Conservation (phyloP, 179 eudicot species). For the Beta macrorhiza region DNA sequence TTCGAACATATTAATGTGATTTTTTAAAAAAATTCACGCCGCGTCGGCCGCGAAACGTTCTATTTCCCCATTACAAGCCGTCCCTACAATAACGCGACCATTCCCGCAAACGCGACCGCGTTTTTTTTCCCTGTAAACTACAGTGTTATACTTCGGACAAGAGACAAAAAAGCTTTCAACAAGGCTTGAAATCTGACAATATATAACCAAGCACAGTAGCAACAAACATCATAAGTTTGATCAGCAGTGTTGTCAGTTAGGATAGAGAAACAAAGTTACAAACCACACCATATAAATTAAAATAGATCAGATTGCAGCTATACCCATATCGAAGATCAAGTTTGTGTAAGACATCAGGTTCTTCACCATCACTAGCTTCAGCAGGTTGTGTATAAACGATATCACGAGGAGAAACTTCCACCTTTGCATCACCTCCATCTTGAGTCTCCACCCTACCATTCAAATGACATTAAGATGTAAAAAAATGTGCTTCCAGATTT, state of each 20-base stretch:
- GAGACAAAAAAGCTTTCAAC: conserved; percentile 5
- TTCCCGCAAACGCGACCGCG: too few relatives aligned
- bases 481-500: not conserved
- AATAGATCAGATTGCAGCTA: conserved; percentile 13
- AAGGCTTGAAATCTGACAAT: not conserved
- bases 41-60: too few relatives aligned
- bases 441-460: conserved; percentile 90
- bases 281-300: conserved; percentile 1
- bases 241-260: not conserved
- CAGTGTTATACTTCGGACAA: not conserved
- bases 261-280: not conserved
- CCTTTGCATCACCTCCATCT: conserved; percentile 99
- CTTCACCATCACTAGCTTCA: conserved; percentile 64
- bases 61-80: too few relatives aligned
- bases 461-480: not conserved
- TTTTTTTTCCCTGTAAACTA: too few relatives aligned
- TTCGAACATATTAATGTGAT: too few relatives aligned
- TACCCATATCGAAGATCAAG: conserved; percentile 99
- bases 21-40: too few relatives aligned
- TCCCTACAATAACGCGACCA: too few relatives aligned
- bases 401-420: conserved; percentile 94
- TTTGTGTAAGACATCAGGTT: conserved; percentile 68
- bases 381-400: conserved; percentile 85
- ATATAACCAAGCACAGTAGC: not conserved
- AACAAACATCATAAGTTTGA: not conserved